Evolutionary conservation across 306 rosid genomes (phyloP), one percentile per base, ranked within the genome.

Genomic region (Ammopiptanthus mongolicus): DNA sequence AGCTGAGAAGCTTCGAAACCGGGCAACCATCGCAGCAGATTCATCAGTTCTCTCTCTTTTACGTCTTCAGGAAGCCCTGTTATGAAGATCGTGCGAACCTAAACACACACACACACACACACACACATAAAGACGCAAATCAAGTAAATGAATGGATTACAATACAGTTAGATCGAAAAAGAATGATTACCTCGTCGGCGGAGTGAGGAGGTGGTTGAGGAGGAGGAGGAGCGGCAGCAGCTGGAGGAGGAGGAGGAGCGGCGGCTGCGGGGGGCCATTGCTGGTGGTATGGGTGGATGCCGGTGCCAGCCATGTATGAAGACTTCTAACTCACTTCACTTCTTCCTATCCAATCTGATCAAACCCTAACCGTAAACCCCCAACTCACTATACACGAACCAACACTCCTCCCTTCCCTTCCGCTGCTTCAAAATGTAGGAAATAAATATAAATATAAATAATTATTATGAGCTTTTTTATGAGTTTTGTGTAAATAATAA

Each of bases 291-390:
- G 96, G 97, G 78, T 90, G 98, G 77, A 96, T 96, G 34, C 98
- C 97, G 22, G 93, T 75, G 56, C 98, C 98, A 18, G 99, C 99
- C 99, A 96, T 88, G n/a, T n/a, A n/a, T n/a, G n/a, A n/a, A n/a
- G n/a, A n/a, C n/a, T n/a, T n/a, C n/a, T n/a, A n/a, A n/a, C n/a
- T n/a, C n/a, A n/a, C n/a, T n/a, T n/a, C n/a, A n/a, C n/a, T n/a
- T n/a, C n/a, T n/a, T 12, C 2, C 33, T 15, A 12, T 21, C 12
- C 10, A 39, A 25, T 25, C 3, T 25, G 28, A 57, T 51, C 4
- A 42, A 65, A 80, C 84, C 71, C 75, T 28, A 58, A 14, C 64
- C 64, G 39, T 63, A 62, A 50, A 18, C 29, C 63, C 15, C 17
- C 15, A 44, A 41, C 42, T 6, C 36, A 31, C 6, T 31, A 31